A percentile compares a stretch with the other conserved stretches of the same genome.
Evolutionary conservation across 148 eudicot genomes (phyloP).

Genomic region (Vaccinium macrocarpon): DNA sequence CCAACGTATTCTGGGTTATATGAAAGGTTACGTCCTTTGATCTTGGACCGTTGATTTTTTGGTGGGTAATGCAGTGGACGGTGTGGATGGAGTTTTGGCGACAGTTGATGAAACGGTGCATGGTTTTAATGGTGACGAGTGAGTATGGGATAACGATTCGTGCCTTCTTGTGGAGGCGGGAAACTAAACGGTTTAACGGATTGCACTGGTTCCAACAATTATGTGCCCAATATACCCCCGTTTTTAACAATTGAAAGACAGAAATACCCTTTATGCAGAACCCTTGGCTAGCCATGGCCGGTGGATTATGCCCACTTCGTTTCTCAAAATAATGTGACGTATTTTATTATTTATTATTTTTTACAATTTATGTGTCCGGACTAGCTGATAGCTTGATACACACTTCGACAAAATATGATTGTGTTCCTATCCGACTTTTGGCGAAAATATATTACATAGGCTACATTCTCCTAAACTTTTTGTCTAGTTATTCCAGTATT

Average conservation of each 20-base stretch:
- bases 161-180: neutral
- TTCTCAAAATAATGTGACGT: no score
- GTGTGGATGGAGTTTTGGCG: neutral
- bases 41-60: neutral
- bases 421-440: no score
- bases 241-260: neutral
- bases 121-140: no score
- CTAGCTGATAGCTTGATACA: no score
- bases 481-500: no score
- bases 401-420: no score
- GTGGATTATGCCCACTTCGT: no score
- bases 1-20: neutral
- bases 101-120: neutral
- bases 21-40: neutral
- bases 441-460: no score
- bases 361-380: no score
- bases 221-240: neutral
- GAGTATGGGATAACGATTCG: neutral
- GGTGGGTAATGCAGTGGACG: neutral
- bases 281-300: no score
- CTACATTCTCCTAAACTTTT: no score
- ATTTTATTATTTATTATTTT: no score
- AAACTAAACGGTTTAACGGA: neutral
- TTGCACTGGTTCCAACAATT: neutral
- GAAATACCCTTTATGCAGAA: neutral